A percentile compares a stretch with the other conserved stretches of the same genome.
These are phyloP conservation scores for Stevia rebaudiana DNA, from an alignment of 140 eudicot genomes.

Conservation along the genomic window DNA sequence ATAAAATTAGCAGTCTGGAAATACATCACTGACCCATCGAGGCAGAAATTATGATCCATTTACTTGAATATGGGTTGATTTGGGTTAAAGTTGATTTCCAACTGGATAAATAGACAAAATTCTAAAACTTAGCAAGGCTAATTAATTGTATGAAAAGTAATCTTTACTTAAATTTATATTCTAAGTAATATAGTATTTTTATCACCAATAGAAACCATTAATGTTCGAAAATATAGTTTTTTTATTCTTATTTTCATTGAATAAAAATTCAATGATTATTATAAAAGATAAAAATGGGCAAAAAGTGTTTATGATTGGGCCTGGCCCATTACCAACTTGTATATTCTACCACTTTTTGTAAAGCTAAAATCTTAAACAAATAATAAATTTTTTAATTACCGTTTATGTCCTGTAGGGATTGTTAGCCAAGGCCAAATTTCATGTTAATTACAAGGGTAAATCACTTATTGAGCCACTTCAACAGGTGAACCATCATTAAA, in stretches of 20 bases:
- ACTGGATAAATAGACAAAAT: background rate
- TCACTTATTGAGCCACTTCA: slow-evolving; percentile 78
- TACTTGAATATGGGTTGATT: background rate
- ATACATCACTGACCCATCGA: background rate
- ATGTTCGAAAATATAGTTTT: too few relatives aligned
- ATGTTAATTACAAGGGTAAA: slow-evolving; percentile 75
- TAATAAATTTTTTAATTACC: background rate
- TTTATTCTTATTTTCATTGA: too few relatives aligned
- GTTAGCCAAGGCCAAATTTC: slow-evolving; percentile 92
- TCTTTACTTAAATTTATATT: background rate
- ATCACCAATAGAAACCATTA: too few relatives aligned
- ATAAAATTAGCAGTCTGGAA: background rate
- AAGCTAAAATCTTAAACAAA: slow-evolving; percentile 12
- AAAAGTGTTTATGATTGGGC: background rate
- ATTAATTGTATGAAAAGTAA: background rate
- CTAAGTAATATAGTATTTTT: background rate
- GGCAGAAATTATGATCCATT: background rate
- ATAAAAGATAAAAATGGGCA: background rate
- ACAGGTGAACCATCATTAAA: slow-evolving; percentile 46
- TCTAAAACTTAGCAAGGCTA: background rate
- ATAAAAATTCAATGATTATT: background rate
- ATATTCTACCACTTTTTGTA: background rate
- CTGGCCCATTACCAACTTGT: background rate
- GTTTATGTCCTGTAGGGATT: slow-evolving; percentile 46
- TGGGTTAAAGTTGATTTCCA: background rate